Percentiles rank a stretch among this genome's conserved stretches.
Conservation (phyloP, 306 rosid genomes). For the Cicer judaicum region DNA sequence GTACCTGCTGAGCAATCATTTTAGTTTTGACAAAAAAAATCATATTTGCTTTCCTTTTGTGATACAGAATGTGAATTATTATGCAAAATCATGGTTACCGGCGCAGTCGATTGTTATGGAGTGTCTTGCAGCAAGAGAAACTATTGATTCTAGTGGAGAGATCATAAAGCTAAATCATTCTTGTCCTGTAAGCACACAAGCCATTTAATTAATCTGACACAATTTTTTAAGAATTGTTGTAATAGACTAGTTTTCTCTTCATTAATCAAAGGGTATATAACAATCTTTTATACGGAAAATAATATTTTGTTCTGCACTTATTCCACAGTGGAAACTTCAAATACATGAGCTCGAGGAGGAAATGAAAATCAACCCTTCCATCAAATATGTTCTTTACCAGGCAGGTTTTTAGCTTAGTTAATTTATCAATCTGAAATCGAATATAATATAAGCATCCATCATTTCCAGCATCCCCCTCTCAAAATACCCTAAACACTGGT, state of each 20-base stretch:
- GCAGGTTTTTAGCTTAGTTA: conserved; percentile 36
- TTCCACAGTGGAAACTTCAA: conserved; percentile 64
- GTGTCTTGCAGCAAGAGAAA: conserved; percentile 56
- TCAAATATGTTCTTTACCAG: conserved; percentile 65
- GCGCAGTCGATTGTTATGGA: conserved; percentile 59
- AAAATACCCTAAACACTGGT: neutral
- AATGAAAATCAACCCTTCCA: conserved; percentile 59
- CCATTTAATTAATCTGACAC: neutral
- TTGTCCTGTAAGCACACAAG: conserved; percentile 60
- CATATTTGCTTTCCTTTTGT: neutral
- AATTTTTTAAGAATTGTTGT: neutral
- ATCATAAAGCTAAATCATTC: conserved; percentile 54
- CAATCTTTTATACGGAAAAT: conserved; percentile 12
- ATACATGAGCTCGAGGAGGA: conserved; percentile 72
- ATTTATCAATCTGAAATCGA: neutral
- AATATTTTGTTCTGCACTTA: conserved; percentile 27
- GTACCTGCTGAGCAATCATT: neutral
- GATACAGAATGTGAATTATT: conserved; percentile 55
- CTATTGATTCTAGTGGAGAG: conserved; percentile 59
- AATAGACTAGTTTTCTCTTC: conserved; percentile 8
- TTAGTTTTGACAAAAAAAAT: neutral
- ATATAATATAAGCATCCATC: conserved; percentile 19
- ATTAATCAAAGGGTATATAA: neutral
- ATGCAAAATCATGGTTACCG: conserved; percentile 63
- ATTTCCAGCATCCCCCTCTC: conserved; percentile 1